Conservation (phyloP, 129 eudicot genomes). For the Cynara cardunculus region DNA sequence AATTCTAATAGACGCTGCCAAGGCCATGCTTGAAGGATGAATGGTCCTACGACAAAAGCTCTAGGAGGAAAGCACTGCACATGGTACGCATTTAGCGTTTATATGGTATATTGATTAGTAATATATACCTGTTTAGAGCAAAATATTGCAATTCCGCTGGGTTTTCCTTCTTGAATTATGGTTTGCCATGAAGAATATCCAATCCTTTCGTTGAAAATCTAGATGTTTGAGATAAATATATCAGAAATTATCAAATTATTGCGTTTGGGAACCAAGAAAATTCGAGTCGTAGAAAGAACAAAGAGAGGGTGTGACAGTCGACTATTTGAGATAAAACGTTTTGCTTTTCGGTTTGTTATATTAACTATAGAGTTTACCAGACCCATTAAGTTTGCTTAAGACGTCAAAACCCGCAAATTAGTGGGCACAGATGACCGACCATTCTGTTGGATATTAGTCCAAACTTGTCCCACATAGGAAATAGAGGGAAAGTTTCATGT, state of each 20-base stretch:
- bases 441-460: too few species aligned
- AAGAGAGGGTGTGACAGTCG: not conserved
- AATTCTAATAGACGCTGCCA: constrained; percentile 67
- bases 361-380: too few species aligned
- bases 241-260: not conserved
- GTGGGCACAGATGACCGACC: too few species aligned
- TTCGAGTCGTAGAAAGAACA: not conserved
- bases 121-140: not conserved
- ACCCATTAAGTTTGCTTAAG: not conserved
- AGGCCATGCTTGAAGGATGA: constrained; percentile 90
- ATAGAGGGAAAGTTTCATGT: too few species aligned
- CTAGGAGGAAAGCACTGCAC: constrained; percentile 1
- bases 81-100: not conserved
- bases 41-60: constrained; percentile 1
- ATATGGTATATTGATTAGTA: not conserved
- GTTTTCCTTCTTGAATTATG: not conserved
- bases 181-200: not conserved
- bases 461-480: too few species aligned
- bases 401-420: too few species aligned
- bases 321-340: not conserved
- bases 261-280: not conserved
- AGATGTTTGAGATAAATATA: not conserved
- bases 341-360: not conserved
- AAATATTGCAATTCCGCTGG: not conserved
- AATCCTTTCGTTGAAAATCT: not conserved